These are phyloP conservation scores for Moringa oleifera DNA, from an alignment of 345 rosid genomes.

Conservation along the genomic window DNA sequence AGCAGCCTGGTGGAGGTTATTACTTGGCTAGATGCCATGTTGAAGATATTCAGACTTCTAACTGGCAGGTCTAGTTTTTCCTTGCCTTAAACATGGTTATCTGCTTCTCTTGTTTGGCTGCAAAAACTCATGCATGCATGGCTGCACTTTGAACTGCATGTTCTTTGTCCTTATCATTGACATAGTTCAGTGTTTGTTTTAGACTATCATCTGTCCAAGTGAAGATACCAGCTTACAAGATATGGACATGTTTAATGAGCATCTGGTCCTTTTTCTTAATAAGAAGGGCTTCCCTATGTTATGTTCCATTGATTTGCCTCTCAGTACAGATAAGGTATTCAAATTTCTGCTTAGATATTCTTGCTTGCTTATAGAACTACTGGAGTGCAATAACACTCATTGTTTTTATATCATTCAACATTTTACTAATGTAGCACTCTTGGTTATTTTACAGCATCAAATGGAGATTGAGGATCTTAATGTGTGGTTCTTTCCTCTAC, in stretches of 20 bases:
- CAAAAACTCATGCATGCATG: not conserved
- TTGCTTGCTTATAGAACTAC: not conserved
- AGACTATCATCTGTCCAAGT: constrained; percentile 63
- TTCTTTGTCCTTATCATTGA: not conserved
- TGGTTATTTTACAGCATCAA: constrained; percentile 29
- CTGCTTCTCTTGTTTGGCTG: not conserved
- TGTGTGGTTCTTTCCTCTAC: constrained; percentile 88
- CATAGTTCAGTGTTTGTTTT: constrained; percentile 11
- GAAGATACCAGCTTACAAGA: constrained; percentile 63
- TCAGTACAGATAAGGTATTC: constrained; percentile 46
- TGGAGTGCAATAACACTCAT: not conserved
- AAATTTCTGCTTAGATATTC: constrained; percentile 6
- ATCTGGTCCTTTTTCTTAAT: constrained; percentile 60
- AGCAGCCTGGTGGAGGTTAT: constrained; percentile 40
- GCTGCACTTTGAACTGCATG: not conserved
- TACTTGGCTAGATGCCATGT: constrained; percentile 51
- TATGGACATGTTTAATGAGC: constrained; percentile 74
- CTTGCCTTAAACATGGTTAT: not conserved
- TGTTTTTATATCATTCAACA: not conserved
- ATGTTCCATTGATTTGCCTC: constrained; percentile 69
- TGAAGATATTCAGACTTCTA: constrained; percentile 37
- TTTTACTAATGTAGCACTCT: not conserved
- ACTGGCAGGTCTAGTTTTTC: constrained; percentile 52
- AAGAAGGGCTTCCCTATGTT: constrained; percentile 51
- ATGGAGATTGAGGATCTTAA: constrained; percentile 49